phyloP scores from a whole-genome alignment of 768 basidiomycete species.

The Auricularia heimuer region DNA sequence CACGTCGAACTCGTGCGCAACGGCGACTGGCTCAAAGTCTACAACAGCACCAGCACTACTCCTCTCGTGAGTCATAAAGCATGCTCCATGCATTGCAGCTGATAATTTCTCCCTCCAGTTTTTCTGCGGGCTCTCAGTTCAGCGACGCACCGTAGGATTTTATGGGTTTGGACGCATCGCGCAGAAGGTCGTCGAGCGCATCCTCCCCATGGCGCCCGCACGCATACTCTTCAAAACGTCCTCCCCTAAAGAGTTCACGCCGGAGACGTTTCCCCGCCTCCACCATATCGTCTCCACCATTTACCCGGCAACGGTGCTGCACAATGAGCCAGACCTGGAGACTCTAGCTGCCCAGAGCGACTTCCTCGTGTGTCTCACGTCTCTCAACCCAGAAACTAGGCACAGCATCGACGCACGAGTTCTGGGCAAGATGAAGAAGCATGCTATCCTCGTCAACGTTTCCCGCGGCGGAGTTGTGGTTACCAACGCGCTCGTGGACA shows the following conservation, averaged over 20 bases:
- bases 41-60: not conserved
- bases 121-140: not conserved
- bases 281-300: not conserved
- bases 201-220: not conserved
- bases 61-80: not conserved
- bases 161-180: not conserved
- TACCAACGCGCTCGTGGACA: constrained; percentile 12
- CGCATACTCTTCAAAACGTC: not conserved
- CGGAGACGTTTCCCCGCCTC: not conserved
- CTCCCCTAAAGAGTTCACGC: not conserved
- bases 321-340: not conserved
- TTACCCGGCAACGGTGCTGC: not conserved
- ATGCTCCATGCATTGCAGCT: not conserved
- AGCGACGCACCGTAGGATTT: not conserved
- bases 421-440: constrained; percentile 17
- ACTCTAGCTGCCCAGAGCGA: not conserved
- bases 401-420: constrained; percentile 19
- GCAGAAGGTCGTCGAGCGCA: not conserved
- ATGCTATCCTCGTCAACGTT: constrained; percentile 23
- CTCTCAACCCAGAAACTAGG: constrained; percentile 16
- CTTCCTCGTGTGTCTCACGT: not conserved
- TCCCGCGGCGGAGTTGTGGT: constrained; percentile 21
- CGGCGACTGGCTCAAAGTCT: not conserved
- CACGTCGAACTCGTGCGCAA: not conserved
- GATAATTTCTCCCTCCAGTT: not conserved